These are phyloP conservation scores for Geranium rotundifolium DNA, from an alignment of 345 rosid genomes.

Conservation along the genomic window DNA sequence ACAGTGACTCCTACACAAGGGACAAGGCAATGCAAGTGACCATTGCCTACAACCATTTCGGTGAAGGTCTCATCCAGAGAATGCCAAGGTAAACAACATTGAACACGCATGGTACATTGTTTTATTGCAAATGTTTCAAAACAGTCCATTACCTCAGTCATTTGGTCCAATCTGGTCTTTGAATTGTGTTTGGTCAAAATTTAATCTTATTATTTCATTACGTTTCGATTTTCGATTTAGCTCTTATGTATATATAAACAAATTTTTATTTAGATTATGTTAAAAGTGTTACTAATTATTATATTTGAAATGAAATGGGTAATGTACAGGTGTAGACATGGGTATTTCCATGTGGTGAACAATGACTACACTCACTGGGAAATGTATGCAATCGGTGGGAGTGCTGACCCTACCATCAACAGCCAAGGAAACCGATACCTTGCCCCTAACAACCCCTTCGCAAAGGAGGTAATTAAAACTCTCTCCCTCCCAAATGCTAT, in stretches of 20 bases:
- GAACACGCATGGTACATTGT: no score
- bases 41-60: conserved; percentile 95
- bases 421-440: conserved; percentile 93
- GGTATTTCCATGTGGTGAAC: conserved; percentile 96
- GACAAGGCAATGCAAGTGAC: conserved; percentile 96
- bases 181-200: not conserved
- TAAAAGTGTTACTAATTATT: not conserved
- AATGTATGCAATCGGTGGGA: conserved; percentile 99
- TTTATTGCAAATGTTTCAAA: no score
- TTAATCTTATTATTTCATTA: not conserved
- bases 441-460: conserved; percentile 68
- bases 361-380: conserved; percentile 98
- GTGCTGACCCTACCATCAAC: conserved; percentile 94
- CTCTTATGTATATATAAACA: not conserved
- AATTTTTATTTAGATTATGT: no score
- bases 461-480: conserved; percentile 30
- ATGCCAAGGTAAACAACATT: conserved; percentile 63
- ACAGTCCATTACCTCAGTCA: no score
- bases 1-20: conserved; percentile 76
- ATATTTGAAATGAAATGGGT: conserved; percentile 3
- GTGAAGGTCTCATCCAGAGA: conserved; percentile 95
- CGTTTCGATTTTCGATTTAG: no score
- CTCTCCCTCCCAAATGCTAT: no score
- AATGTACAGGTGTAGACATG: conserved; percentile 72
- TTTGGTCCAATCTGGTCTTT: no score